phyloP scores from a whole-genome alignment of 108 stramenopile species.

The Pseudonitzschia delicatissima region DNA sequence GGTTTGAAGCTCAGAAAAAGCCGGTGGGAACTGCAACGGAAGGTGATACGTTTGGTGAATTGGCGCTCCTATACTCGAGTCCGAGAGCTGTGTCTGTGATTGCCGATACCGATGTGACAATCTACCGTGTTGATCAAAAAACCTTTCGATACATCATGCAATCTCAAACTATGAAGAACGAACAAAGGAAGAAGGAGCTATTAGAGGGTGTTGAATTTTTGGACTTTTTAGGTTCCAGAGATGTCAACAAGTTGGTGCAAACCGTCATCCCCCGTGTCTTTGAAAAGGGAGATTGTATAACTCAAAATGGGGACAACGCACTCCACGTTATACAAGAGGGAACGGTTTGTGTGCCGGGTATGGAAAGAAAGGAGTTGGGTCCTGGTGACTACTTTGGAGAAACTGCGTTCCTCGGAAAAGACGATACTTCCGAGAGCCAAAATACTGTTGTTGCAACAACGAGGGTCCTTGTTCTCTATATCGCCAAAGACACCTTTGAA shows the following conservation, averaged over 20 bases:
- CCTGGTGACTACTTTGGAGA: conserved; percentile 89
- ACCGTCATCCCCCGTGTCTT: conserved; percentile 73
- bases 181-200: conserved; percentile 58
- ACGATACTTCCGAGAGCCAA: conserved; percentile 38
- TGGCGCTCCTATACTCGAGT: conserved; percentile 82
- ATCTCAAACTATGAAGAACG: conserved; percentile 60
- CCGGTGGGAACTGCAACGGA: conserved; percentile 50
- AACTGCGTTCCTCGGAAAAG: conserved; percentile 73
- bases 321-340: conserved; percentile 88
- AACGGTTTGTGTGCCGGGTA: conserved; percentile 57
- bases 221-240: conserved; percentile 49
- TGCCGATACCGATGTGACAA: conserved; percentile 54
- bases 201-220: conserved; percentile 73
- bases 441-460: conserved; percentile 71
- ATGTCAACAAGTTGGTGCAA: conserved; percentile 55
- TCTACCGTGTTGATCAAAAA: conserved; percentile 87
- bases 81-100: conserved; percentile 91
- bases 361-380: conserved; percentile 54
- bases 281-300: conserved; percentile 74
- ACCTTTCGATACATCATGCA: conserved; percentile 80
- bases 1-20: conserved; percentile 28
- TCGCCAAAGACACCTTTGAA: conserved; percentile 60
- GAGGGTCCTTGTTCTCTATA: conserved; percentile 34
- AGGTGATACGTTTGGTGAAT: conserved; percentile 72
- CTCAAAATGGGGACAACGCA: conserved; percentile 88